Evolutionary conservation across 495 filamentous ascomycete genomes (phyloP).

Genomic region (Trichoderma orchidacearum): DNA sequence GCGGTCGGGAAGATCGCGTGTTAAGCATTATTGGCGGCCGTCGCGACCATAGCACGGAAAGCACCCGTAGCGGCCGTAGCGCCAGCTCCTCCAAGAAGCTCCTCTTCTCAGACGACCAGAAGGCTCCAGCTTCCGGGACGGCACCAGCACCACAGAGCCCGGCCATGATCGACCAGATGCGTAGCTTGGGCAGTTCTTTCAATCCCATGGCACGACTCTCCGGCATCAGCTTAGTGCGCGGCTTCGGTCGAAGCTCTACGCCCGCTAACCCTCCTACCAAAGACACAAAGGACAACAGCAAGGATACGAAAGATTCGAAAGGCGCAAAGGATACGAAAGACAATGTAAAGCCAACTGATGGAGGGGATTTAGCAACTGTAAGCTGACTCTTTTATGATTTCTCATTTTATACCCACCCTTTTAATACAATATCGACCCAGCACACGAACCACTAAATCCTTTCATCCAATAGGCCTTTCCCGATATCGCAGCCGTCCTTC

Average conservation of each 20-base stretch:
- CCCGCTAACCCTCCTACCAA: conserved; percentile 2
- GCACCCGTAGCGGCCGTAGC: conserved; percentile 56
- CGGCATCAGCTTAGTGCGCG: conserved; percentile 52
- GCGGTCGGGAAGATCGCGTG: conserved; percentile 42
- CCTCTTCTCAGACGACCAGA: conserved; percentile 25
- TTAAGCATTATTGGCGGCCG: conserved; percentile 50
- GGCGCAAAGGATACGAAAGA: conserved; percentile 9
- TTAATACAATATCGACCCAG: background rate
- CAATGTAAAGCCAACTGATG: conserved; percentile 19
- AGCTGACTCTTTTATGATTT: conserved; percentile 4
- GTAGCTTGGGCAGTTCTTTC: conserved; percentile 67
- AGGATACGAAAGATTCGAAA: background rate
- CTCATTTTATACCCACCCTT: background rate
- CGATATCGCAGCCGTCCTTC: conserved; percentile 37
- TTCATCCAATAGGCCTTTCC: conserved; percentile 35
- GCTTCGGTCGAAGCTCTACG: conserved; percentile 49
- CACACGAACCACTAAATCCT: background rate
- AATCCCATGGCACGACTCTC: conserved; percentile 73
- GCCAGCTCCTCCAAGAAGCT: conserved; percentile 38
- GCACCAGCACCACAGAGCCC: conserved; percentile 18
- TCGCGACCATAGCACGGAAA: conserved; percentile 51
- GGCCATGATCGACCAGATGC: conserved; percentile 63
- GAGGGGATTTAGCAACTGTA: conserved; percentile 38
- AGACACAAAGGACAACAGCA: background rate
- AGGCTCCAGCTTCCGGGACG: conserved; percentile 9